phyloP scores from a whole-genome alignment of 1,284 basidiomycete species.

The Heterobasidion occidentale region DNA sequence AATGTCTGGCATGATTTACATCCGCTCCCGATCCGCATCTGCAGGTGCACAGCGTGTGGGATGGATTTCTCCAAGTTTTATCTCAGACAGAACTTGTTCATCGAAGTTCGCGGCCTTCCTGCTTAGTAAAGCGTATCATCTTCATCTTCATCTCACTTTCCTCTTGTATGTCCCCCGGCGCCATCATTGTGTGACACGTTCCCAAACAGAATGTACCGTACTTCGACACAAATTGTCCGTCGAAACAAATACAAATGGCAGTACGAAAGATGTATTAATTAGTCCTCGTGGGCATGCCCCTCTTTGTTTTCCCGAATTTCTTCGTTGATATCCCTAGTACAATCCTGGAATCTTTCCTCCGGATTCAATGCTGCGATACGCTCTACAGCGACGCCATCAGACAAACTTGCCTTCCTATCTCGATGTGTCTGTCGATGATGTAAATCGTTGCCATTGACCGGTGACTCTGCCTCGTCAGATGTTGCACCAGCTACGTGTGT shows the following conservation, averaged over 20 bases:
- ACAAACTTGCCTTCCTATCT: constrained; percentile 52
- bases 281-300: not conserved
- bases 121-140: constrained; percentile 11
- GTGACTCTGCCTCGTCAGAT: constrained; percentile 7
- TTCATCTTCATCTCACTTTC: not conserved
- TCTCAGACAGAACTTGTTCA: constrained; percentile 32
- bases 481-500: not conserved
- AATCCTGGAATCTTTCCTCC: constrained; percentile 40
- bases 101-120: constrained; percentile 29
- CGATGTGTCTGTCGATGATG: constrained; percentile 36
- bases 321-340: constrained; percentile 58
- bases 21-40: not conserved
- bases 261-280: not conserved
- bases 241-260: too few species aligned
- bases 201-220: too few species aligned
- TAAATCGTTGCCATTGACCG: constrained; percentile 28
- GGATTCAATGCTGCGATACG: constrained; percentile 52
- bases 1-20: not conserved
- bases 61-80: constrained; percentile 31
- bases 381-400: constrained; percentile 53
- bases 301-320: constrained; percentile 40
- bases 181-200: too few species aligned
- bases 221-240: too few species aligned
- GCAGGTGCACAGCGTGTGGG: constrained; percentile 31
- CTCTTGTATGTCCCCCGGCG: too few species aligned